phyloP scores from a whole-genome alignment of 2,329 filamentous ascomycete species.

The Colletotrichum chlorophyti region DNA sequence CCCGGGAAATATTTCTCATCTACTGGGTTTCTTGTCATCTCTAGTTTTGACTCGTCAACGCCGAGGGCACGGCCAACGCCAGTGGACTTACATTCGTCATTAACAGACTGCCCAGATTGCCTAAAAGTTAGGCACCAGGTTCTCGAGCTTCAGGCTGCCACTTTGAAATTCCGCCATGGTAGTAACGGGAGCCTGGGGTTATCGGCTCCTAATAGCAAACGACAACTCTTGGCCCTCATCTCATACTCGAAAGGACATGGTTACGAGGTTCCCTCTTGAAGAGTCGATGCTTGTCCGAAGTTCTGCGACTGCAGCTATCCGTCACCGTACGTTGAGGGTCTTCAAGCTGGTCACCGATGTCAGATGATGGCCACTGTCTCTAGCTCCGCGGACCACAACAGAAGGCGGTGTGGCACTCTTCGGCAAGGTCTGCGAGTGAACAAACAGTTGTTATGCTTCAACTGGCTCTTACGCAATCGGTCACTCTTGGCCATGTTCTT shows the following conservation, averaged over 20 bases:
- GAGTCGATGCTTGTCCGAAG: neutral
- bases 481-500: too few relatives aligned
- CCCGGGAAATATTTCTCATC: too few relatives aligned
- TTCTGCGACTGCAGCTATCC: constrained; percentile 4
- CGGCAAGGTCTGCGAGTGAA: constrained; percentile 13
- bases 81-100: too few relatives aligned
- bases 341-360: neutral
- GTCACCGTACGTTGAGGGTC: constrained; percentile 2
- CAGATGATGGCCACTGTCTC: neutral
- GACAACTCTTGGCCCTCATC: neutral
- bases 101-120: too few relatives aligned
- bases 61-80: too few relatives aligned
- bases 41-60: too few relatives aligned
- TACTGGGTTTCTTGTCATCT: too few relatives aligned
- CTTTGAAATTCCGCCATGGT: too few relatives aligned
- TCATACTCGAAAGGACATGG: neutral
- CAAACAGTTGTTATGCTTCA: neutral
- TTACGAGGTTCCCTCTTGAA: neutral
- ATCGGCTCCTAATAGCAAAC: neutral
- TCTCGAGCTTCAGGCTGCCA: too few relatives aligned
- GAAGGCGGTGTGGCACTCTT: constrained; percentile 20
- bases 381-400: neutral
- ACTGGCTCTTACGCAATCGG: too few relatives aligned
- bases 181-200: too few relatives aligned
- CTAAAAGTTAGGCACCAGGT: too few relatives aligned